Base-by-base conservation (phyloP, 352 stramenopile genomes). In the Phytophthora pseudosyringae region DNA sequence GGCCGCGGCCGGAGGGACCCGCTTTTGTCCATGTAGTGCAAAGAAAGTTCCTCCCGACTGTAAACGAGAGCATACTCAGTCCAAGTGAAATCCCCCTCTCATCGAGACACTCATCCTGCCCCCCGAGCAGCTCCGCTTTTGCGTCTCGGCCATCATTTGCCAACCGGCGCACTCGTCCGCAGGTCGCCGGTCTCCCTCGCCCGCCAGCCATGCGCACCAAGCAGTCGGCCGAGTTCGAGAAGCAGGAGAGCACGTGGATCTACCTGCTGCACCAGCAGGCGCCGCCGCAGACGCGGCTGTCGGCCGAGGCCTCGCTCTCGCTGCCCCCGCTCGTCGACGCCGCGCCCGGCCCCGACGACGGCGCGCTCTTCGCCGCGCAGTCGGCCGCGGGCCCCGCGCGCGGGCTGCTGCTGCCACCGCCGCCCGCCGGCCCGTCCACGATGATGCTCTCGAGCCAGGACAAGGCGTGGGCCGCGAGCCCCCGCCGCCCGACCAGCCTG, bases 181-280 rank as follows among this genome's bases (percentile, higher is more conserved):
- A 69, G 21, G 21, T 21, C 21, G 54, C 18, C 38, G 31, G 4
- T 18, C 7, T 15, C 1, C 26, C 18, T 26, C 50, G 7, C 12
- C 31, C 21, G n/a, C 28, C n/a, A 44, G 39, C 8, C 13, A 75
- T 75, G 78, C 75, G 76, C 45, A 88, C 78, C 31, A 83, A 88
- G 38, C 62, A 88, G 57, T 72, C 73, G 33, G 59, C 62, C 38
- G 75, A 81, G 35, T 74, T 76, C 46, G 65, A 88, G 67, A 59
- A 77, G 49, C 75, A 83, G 58, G 75, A 88, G 59, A 68, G 59
- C 41, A 77, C 78, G 39, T 85, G 75, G 75, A 83, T 83, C 59
- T 85, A 81, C 64, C 63, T 84, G 52, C 74, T 88, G 39, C 75
- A 88, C 44, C 70, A 82, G 40, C 78, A 80, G 50, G 67, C 69